phyloP scores from a whole-genome alignment of 1,284 basidiomycete genomes.

The Ustilago bromivora region DNA sequence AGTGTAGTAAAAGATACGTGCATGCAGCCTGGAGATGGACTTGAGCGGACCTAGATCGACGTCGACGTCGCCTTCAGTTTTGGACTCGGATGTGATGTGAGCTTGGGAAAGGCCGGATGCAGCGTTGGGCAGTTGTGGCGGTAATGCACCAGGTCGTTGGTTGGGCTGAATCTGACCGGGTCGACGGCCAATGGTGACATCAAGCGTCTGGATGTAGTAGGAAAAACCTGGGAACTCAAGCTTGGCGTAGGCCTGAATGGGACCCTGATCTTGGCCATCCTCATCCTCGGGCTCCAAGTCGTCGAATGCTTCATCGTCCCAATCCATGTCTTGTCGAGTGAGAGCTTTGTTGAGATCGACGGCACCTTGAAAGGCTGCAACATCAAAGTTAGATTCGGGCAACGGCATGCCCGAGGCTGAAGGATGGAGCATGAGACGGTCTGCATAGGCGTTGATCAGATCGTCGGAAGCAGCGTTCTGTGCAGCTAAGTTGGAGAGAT shows the following conservation, averaged over 20 bases:
- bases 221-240: constrained; percentile 91
- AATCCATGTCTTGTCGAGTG: constrained; percentile 39
- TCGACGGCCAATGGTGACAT: constrained; percentile 78
- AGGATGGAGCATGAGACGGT: constrained; percentile 25
- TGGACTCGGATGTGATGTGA: constrained; percentile 53
- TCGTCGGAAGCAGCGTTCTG: constrained; percentile 29
- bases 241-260: constrained; percentile 89
- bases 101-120: constrained; percentile 49
- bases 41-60: constrained; percentile 97
- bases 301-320: constrained; percentile 46
- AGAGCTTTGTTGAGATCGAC: constrained; percentile 53
- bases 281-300: constrained; percentile 46
- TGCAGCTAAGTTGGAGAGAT: constrained; percentile 39
- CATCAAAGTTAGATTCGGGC: constrained; percentile 11
- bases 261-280: constrained; percentile 54
- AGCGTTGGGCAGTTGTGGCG: constrained; percentile 48
- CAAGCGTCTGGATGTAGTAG: constrained; percentile 84
- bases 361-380: constrained; percentile 31
- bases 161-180: constrained; percentile 61
- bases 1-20: constrained; percentile 80
- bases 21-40: constrained; percentile 95
- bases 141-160: constrained; percentile 27
- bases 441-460: constrained; percentile 27
- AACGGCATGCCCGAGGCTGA: constrained; percentile 8
- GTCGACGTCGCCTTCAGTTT: constrained; percentile 73